Conservation (phyloP, 331 rosid genomes). For the Prunus yedoensis region DNA sequence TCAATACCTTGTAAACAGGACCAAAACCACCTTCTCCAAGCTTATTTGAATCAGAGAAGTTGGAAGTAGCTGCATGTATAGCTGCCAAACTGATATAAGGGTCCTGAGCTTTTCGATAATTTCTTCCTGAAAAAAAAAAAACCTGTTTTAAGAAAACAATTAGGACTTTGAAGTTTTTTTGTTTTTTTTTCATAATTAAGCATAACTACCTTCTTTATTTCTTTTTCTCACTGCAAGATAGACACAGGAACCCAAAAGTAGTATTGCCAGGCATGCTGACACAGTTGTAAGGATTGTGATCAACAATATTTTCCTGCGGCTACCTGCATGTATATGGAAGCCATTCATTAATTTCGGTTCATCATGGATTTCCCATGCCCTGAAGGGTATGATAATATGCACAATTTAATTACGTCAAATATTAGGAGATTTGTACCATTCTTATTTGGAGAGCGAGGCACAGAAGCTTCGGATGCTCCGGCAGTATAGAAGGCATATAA, state of each 20-base stretch:
- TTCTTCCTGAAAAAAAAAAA: not conserved
- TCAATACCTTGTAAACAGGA: conserved; percentile 62
- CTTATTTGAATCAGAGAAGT: conserved; percentile 53
- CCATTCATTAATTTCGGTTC: no score
- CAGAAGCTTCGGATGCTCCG: conserved; percentile 19
- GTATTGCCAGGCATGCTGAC: conserved; percentile 28
- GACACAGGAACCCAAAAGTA: conserved; percentile 20
- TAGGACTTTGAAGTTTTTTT: not conserved
- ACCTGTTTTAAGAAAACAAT: not conserved
- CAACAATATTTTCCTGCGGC: conserved; percentile 28
- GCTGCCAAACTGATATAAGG: conserved; percentile 47
- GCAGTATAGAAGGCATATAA: conserved; percentile 36
- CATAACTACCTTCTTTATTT: conserved; percentile 16
- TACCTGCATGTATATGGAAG: conserved; percentile 26
- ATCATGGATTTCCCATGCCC: no score
- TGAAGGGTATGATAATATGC: no score
- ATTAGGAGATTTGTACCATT: conserved; percentile 20
- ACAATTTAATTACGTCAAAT: no score
- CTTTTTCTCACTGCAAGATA: conserved; percentile 21
- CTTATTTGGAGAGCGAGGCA: not conserved
- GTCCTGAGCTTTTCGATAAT: conserved; percentile 15
- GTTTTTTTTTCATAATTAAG: not conserved
- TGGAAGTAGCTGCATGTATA: conserved; percentile 46
- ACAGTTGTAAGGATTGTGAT: conserved; percentile 15
- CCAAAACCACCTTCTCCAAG: conserved; percentile 91